Base-by-base conservation (phyloP, 495 filamentous ascomycete species). In the Tuber melanosporum region DNA sequence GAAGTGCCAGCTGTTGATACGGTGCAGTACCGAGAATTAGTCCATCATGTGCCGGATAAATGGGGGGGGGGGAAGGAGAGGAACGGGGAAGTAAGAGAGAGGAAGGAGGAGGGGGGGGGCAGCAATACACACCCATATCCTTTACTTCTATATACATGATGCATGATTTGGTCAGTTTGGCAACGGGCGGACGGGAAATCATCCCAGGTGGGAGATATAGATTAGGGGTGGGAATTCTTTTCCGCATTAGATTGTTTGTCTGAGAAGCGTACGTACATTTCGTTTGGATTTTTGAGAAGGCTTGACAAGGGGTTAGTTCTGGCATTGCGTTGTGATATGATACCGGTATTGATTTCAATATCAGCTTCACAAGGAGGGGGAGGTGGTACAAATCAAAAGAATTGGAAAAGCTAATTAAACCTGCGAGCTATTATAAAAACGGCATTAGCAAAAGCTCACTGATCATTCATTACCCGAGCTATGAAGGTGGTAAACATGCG, bases 321-420 rank as follows among this genome's bases (percentile, higher is more conserved):
- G 26, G 57, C 26, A 66, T 66, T 66, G 57, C 57, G 3, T 32
- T 66, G 26, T 6, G 57, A 66, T 66, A 32, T 66, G 20, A 49
- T 49, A 32, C 32, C 32, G 32, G 32, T 32, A 49, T 49, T 49
- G 47, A 49, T 22, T 49, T 22, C 57, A 66, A 66, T 66, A 66
- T 66, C n/a, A 17, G 32, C 12, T 7, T 32, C n/a, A 17, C 12
- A 66, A 32, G 57, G 57, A 32, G 57, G n/a, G 12, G 57, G 57
- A 66, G 14, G 57, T 1, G 26, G 26, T 83, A 90, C 89, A 87
- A 94, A 82, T 88, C 88, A 84, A 93, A 94, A 47, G 89, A 91
- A 79, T 87, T 88, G 19, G 87, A 74, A 84, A 94, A 95, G 74
- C 89, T 93, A 32, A 86, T 78, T 22, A 95, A 87, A 19, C 93